These are phyloP conservation scores for Xylaria hypoxylon DNA, from an alignment of 2,329 filamentous ascomycete genomes.

Conservation along the genomic window DNA sequence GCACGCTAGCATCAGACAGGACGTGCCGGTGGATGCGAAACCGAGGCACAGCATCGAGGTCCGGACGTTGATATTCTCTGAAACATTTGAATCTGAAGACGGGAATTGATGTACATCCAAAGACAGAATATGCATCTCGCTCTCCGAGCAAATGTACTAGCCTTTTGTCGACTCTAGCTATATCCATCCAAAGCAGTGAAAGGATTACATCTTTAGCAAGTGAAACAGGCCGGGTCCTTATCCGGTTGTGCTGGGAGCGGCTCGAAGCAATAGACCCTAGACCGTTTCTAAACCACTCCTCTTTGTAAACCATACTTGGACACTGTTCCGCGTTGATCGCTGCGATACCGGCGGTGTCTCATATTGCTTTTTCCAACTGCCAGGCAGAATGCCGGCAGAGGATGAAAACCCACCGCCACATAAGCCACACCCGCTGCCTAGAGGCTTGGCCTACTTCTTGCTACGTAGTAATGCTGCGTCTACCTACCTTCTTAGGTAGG, in stretches of 20 bases:
- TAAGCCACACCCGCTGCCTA: conserved; percentile 4
- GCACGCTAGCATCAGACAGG: conserved; percentile 28
- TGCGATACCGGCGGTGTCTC: no score
- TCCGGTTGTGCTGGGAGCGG: not conserved
- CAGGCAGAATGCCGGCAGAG: not conserved
- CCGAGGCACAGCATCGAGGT: conserved; percentile 32
- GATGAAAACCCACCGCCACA: conserved; percentile 2
- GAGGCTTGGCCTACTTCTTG: not conserved
- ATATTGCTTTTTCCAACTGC: not conserved
- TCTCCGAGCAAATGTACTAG: not conserved
- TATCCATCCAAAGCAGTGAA: not conserved
- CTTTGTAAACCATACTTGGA: not conserved
- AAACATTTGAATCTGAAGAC: conserved; percentile 26
- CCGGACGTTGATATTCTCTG: conserved; percentile 25
- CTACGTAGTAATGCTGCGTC: not conserved
- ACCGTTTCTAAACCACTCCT: not conserved
- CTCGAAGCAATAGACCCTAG: not conserved
- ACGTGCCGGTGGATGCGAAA: conserved; percentile 5
- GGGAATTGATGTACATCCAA: not conserved
- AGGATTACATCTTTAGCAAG: not conserved
- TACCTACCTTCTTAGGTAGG: conserved; percentile 13
- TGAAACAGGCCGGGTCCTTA: not conserved
- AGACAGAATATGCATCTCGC: not conserved
- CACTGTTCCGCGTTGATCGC: not conserved
- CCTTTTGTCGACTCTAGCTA: not conserved